Conservation (phyloP, 192 early-diverging fungal species). For the Podochytrium sp. region DNA sequence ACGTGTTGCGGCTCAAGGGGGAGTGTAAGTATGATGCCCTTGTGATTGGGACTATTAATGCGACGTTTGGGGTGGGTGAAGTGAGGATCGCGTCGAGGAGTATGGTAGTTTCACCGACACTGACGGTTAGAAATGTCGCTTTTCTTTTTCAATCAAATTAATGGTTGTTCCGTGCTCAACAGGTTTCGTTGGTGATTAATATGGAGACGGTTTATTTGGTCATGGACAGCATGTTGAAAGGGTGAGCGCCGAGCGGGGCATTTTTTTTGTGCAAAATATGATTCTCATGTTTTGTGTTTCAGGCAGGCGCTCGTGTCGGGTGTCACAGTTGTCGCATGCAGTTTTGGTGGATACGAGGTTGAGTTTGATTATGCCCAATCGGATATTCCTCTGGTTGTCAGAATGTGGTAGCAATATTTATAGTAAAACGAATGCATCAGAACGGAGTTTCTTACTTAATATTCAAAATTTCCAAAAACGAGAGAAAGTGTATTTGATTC, state of each 20-base stretch:
- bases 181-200: not conserved
- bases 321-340: not conserved
- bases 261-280: not conserved
- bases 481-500: no score
- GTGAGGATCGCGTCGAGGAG: not conserved
- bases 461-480: no score
- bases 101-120: not conserved
- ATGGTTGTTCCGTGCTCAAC: no score
- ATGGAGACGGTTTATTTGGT: not conserved
- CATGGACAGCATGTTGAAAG: not conserved
- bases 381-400: not conserved
- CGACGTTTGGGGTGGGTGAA: not conserved
- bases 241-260: not conserved
- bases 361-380: conserved; percentile 6
- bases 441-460: no score
- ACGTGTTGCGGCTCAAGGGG: not conserved
- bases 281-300: not conserved
- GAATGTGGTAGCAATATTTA: conserved; percentile 9
- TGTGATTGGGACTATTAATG: not conserved
- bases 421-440: no score
- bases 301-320: conserved; percentile 3
- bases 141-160: no score
- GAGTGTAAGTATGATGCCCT: not conserved
- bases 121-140: no score
- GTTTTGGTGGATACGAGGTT: conserved; percentile 9